phyloP scores from a whole-genome alignment of 192 early-diverging fungal species.

The Ambispora gerdemannii region DNA sequence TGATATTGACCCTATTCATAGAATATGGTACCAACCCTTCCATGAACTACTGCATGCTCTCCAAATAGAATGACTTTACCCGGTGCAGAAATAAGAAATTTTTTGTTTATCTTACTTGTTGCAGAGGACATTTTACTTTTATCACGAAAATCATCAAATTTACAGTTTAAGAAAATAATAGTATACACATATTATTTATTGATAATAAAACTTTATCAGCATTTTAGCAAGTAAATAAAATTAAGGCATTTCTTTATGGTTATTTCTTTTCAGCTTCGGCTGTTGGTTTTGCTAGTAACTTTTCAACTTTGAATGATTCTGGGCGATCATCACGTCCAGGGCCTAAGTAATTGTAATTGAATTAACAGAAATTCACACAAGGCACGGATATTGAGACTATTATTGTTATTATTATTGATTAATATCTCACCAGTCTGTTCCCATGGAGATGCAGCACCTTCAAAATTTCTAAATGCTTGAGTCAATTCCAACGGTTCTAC shows the following conservation, averaged over 20 bases:
- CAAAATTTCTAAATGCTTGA: constrained; percentile 95
- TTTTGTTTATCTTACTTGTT: not conserved
- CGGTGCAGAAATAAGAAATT: constrained; percentile 70
- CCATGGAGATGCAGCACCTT: constrained; percentile 91
- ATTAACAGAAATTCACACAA: constrained; percentile 1
- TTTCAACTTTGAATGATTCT: constrained; percentile 24
- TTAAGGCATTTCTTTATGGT: too few species aligned
- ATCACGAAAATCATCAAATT: too few species aligned
- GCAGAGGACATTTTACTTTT: too few species aligned
- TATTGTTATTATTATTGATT: not conserved
- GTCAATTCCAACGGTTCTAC: constrained; percentile 94
- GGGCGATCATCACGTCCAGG: constrained; percentile 47
- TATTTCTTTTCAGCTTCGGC: not conserved
- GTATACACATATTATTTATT: too few species aligned
- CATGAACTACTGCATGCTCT: constrained; percentile 96
- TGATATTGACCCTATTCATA: too few species aligned
- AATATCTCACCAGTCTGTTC: constrained; percentile 74
- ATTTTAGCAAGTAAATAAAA: too few species aligned
- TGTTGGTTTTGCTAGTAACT: constrained; percentile 19
- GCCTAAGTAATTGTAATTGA: constrained; percentile 24
- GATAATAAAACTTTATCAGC: too few species aligned
- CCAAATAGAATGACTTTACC: constrained; percentile 98
- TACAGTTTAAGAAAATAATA: too few species aligned
- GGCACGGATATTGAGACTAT: not conserved
- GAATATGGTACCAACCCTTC: constrained; percentile 52